Conservation (phyloP, 176 grass and related monocot genomes). For the Triticum dicoccoides region DNA sequence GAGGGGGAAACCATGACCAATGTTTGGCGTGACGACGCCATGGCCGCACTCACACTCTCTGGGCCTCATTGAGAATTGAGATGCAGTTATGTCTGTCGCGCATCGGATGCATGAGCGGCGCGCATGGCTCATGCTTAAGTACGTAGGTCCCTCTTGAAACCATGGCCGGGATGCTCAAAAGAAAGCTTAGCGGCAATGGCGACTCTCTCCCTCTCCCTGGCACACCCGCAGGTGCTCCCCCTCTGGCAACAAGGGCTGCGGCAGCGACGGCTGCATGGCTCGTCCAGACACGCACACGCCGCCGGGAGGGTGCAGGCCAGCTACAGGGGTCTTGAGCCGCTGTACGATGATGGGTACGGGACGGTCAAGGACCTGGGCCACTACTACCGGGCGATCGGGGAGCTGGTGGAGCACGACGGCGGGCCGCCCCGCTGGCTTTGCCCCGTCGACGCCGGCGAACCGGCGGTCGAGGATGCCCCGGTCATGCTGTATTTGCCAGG, state of each 20-base stretch:
- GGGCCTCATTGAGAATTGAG: neutral
- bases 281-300: neutral
- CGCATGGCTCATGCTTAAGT: neutral
- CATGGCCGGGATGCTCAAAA: neutral
- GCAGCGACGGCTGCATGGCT: neutral
- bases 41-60: slow-evolving; percentile 38
- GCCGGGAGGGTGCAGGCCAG: slow-evolving; percentile 34
- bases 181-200: slow-evolving; percentile 42
- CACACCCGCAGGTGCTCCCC: neutral
- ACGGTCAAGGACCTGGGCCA: slow-evolving; percentile 28
- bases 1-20: no score
- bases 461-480: slow-evolving; percentile 41
- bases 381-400: slow-evolving; percentile 41
- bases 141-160: neutral
- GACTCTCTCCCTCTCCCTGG: neutral
- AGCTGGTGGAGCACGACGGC: slow-evolving; percentile 41
- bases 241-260: neutral
- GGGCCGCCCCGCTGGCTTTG: slow-evolving; percentile 54
- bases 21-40: no score
- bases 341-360: slow-evolving; percentile 64
- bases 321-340: slow-evolving; percentile 50
- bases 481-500: slow-evolving; percentile 63
- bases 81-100: slow-evolving; percentile 43
- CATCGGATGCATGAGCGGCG: neutral
- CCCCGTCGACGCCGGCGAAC: slow-evolving; percentile 13